phyloP scores from a whole-genome alignment of 2,329 filamentous ascomycete genomes.

The Aspergillus texensis region DNA sequence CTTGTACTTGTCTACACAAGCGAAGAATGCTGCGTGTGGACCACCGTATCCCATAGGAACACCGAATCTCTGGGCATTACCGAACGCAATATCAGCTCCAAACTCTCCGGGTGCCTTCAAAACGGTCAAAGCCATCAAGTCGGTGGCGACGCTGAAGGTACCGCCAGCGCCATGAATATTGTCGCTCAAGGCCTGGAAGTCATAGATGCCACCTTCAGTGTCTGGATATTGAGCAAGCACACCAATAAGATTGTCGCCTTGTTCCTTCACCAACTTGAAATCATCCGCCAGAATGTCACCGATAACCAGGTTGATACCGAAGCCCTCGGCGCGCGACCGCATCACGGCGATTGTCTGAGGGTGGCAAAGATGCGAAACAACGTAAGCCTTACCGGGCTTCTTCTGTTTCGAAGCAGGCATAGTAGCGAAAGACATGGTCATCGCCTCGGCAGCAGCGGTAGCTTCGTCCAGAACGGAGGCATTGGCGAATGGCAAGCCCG shows the following conservation, averaged over 20 bases:
- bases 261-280: constrained; percentile 67
- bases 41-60: constrained; percentile 91
- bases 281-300: constrained; percentile 70
- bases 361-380: constrained; percentile 81
- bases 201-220: constrained; percentile 76
- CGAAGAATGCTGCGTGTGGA: constrained; percentile 96
- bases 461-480: constrained; percentile 88
- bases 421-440: constrained; percentile 86
- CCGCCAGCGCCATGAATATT: constrained; percentile 75
- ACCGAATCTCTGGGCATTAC: constrained; percentile 87
- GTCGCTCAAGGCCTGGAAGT: constrained; percentile 74
- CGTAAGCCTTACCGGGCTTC: constrained; percentile 74
- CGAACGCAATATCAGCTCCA: constrained; percentile 93
- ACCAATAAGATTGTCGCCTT: constrained; percentile 82
- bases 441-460: constrained; percentile 90
- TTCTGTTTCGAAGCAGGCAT: constrained; percentile 73
- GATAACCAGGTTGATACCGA: constrained; percentile 77
- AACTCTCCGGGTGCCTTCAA: constrained; percentile 91
- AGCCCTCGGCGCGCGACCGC: constrained; percentile 83
- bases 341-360: constrained; percentile 85
- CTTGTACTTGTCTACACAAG: constrained; percentile 88
- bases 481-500: constrained; percentile 83
- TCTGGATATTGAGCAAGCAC: constrained; percentile 95
- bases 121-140: constrained; percentile 82
- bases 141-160: constrained; percentile 84